Percentiles rank a stretch among this genome's conserved stretches.
phyloP scores from a whole-genome alignment of 1,284 basidiomycete species.

The Jaminaea rosea region DNA sequence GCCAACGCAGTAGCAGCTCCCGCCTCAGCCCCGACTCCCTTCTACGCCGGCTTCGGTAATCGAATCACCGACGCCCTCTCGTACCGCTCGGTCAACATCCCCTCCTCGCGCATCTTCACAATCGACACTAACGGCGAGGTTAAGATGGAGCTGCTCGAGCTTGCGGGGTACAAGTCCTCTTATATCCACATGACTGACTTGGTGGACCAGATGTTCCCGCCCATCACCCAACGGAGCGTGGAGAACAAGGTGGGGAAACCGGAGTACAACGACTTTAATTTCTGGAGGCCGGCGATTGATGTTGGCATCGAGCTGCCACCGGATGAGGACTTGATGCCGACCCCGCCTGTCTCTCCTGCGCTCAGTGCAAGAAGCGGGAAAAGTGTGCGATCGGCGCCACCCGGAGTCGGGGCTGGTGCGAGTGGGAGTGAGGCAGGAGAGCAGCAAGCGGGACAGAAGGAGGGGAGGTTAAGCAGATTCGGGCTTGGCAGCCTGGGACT shows the following conservation, averaged over 20 bases:
- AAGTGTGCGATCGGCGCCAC: constrained; percentile 10
- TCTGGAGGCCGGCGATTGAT: constrained; percentile 69
- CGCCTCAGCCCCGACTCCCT: constrained; percentile 54
- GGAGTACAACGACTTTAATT: constrained; percentile 95
- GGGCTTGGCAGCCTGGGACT: constrained; percentile 27
- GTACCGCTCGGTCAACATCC: constrained; percentile 89
- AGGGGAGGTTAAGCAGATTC: constrained; percentile 19
- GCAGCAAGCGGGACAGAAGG: constrained; percentile 5
- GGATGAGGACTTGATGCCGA: constrained; percentile 63
- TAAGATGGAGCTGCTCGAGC: constrained; percentile 89
- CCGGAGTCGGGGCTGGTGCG: constrained; percentile 1
- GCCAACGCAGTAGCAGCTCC: neutral
- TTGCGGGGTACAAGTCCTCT: constrained; percentile 95
- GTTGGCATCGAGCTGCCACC: constrained; percentile 63
- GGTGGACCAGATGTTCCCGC: constrained; percentile 98
- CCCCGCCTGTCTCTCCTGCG: constrained; percentile 65
- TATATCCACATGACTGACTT: constrained; percentile 97
- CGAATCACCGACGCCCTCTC: constrained; percentile 95
- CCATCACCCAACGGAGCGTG: constrained; percentile 64
- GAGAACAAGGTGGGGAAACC: constrained; percentile 55
- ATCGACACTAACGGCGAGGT: constrained; percentile 93
- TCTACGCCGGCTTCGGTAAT: constrained; percentile 98
- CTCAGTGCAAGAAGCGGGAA: constrained; percentile 78
- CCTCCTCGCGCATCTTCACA: constrained; percentile 90
- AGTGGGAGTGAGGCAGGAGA: constrained; percentile 4